phyloP scores from a whole-genome alignment of 345 rosid species.

The Syzygium aromaticum region DNA sequence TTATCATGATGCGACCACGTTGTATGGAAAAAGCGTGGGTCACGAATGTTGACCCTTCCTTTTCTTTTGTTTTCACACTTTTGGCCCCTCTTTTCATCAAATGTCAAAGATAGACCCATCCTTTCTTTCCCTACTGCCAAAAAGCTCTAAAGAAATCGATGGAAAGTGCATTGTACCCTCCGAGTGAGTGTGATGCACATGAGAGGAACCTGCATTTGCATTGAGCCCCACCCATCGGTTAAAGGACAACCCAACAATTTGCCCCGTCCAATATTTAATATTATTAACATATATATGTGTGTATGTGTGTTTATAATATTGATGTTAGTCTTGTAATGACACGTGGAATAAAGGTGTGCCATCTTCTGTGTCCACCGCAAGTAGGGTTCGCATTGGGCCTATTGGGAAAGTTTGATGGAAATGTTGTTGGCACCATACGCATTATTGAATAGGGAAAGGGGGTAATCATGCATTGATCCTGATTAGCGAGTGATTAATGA shows the following conservation, averaged over 20 bases:
- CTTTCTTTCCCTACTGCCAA: neutral
- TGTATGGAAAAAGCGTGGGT: neutral
- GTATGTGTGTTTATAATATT: neutral
- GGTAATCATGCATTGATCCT: neutral
- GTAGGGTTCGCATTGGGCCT: neutral
- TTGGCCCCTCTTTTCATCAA: neutral
- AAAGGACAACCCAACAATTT: neutral
- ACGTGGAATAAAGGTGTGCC: neutral
- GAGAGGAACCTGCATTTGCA: neutral
- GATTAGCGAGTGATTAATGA: neutral
- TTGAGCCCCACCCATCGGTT: neutral
- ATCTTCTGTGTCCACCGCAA: neutral
- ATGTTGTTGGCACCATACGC: neutral
- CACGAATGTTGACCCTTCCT: neutral
- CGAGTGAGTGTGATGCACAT: neutral
- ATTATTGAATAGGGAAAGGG: neutral
- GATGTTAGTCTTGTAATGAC: neutral
- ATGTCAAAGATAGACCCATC: neutral
- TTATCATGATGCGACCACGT: conserved; percentile 7
- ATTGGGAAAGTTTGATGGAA: neutral
- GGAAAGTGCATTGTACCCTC: neutral
- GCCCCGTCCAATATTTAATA: neutral
- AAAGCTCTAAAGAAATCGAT: neutral
- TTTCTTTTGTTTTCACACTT: neutral
- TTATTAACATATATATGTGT: neutral